Evolutionary conservation across 768 basidiomycete species (phyloP).

Genomic region (Rhizopogon roseolus): DNA sequence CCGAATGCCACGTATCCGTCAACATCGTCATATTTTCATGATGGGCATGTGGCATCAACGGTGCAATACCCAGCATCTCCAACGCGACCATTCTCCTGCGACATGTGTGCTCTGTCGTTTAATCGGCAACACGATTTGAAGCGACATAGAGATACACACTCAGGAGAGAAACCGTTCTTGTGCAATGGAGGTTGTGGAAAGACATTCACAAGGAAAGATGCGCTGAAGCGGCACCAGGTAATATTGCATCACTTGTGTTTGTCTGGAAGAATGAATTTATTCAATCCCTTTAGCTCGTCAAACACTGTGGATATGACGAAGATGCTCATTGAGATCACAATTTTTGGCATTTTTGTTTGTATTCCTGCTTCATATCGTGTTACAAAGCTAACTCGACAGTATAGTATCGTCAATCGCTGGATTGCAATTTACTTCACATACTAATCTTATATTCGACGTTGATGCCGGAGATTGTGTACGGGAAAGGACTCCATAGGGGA

Average conservation of each 20-base stretch:
- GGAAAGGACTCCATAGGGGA: neutral
- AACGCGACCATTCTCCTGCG: constrained; percentile 59
- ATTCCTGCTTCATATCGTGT: neutral
- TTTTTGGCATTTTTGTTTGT: neutral
- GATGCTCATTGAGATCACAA: constrained; percentile 21
- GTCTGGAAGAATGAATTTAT: constrained; percentile 6
- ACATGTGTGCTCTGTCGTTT: constrained; percentile 76
- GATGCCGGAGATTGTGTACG: neutral
- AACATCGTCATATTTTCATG: neutral
- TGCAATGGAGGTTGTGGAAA: constrained; percentile 85
- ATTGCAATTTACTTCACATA: constrained; percentile 2
- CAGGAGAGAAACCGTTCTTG: constrained; percentile 78
- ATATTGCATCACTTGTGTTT: constrained; percentile 13
- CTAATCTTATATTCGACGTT: neutral
- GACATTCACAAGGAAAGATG: constrained; percentile 85
- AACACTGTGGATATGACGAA: constrained; percentile 72
- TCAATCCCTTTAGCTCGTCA: constrained; percentile 53
- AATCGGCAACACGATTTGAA: constrained; percentile 85
- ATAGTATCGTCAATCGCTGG: neutral
- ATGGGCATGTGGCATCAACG: constrained; percentile 8
- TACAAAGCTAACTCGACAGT: neutral
- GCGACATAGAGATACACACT: constrained; percentile 79
- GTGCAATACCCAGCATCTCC: constrained; percentile 57
- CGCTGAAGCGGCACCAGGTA: constrained; percentile 82
- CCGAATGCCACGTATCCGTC: neutral